Base-by-base conservation (phyloP, 1,139 yeast genomes). In the Petasospora rhodanensis region DNA sequence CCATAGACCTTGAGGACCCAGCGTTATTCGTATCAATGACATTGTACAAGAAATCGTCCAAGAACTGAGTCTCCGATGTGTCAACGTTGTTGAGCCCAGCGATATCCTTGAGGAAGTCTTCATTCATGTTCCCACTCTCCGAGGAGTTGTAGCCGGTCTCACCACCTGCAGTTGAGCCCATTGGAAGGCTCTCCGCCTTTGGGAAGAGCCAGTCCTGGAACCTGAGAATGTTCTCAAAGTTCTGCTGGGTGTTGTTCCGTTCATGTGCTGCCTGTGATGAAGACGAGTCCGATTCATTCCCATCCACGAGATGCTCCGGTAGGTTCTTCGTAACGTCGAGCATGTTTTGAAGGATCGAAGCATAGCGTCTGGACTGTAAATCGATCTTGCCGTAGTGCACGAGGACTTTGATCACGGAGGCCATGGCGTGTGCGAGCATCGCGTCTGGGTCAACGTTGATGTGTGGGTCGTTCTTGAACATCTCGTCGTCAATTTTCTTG, bases 371-470 rank as follows among this genome's bases (percentile, higher is more conserved):
- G 9, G 55, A 46, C 4, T 52, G 42, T 2, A 40, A 35, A 32
- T 56, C 60, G 25, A 47, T 34, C 6, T 38, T 40, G 4, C 54
- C 56, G 33, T 52, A 55, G n/a, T 46, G 33, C 0, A 32, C 31
- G 8, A 56, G 40, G 4, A 53, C 42, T 14, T 33, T 37, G 21
- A 55, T 48, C 4, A 50, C 47, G 1, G 52, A 43, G 5, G 45
- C 28, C 51, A 55, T 45, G 18, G 54, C 38, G 24, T 38, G 37
- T 2, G 42, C 18, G 22, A 48, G 29, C 38, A 48, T 34, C 5
- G 29, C 35, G 6, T 34, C 34, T 5, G 40, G 23, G 17, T 42
- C 42, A 16, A 37, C 38, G n/a, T 29, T 27, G 16, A 34, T 35
- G 11, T 31, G 33, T 16, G 35, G 41, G 16, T 37, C 40, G n/a